Base-by-base conservation (phyloP, 768 basidiomycete genomes). In the Russula foetens region DNA sequence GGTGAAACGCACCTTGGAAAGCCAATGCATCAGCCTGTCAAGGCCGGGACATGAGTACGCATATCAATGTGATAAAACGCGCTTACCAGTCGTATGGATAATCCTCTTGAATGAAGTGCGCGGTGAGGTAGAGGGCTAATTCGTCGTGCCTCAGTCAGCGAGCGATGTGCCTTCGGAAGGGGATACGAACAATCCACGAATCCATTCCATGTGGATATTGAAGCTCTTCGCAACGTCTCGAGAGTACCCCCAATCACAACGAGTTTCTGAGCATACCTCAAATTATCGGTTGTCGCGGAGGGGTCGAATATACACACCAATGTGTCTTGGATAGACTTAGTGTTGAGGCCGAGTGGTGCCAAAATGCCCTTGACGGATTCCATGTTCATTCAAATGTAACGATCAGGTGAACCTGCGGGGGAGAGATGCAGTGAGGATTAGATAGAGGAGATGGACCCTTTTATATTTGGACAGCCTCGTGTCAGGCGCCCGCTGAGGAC, bases 221-320 rank as follows among this genome's bases (percentile, higher is more conserved):
- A 91, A n/a, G 81, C 85, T 43, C 90, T 78, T 63, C 90, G 79
- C 41, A 88, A 90, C 21, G 90, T 92, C 70, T 92, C 90, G 21
- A 92, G 86, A 0, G 90, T 92, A 1, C 91, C 91, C 29, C 90
- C 90, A 69, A 92, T 87, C 68, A 92, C 90, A 41, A 93, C 90
- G 26, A 92, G 79, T 86, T 90, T 92, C 90, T 91, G 65, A 5
- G n/a, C 60, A 58, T 59, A 53, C 41, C 19, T 47, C 23, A 52
- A 24, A 44, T 56, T 48, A 23, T 7, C 21, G 21, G 6, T 28
- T 19, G 14, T 17, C 3, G 48, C 17, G 23, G 19, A 33, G 23
- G 4, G 24, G 31, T 23, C n/a, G 38, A 31, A 44, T 23, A 49
- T 35, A 71, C 79, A 53, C 70, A 90, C 90, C 35, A 92, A 76